Evolutionary conservation across 2,329 filamentous ascomycete species (phyloP).

Genomic region (Colletotrichum neosansevieriae): DNA sequence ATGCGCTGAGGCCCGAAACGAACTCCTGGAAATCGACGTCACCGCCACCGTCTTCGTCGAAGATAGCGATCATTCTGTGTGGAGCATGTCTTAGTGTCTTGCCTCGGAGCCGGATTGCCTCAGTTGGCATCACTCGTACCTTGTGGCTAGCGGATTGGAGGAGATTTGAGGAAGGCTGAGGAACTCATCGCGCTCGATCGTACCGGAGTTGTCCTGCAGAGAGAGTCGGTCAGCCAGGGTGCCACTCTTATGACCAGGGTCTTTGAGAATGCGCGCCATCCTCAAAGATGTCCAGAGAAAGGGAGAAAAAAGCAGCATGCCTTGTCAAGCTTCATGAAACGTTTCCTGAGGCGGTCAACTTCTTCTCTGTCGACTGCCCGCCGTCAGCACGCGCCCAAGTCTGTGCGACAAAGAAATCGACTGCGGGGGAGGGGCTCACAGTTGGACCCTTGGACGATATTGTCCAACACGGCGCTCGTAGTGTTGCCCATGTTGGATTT

Average conservation of each 20-base stretch:
- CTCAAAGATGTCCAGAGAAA: neutral
- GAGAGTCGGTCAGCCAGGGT: slow-evolving; percentile 26
- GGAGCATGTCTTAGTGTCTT: slow-evolving; percentile 8
- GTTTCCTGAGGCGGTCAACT: slow-evolving; percentile 93
- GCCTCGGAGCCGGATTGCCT: neutral
- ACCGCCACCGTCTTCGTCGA: slow-evolving; percentile 97
- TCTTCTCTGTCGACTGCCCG: slow-evolving; percentile 91
- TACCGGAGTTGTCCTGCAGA: slow-evolving; percentile 93
- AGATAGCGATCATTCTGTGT: slow-evolving; percentile 95
- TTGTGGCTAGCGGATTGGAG: slow-evolving; percentile 95
- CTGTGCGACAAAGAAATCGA: slow-evolving; percentile 37
- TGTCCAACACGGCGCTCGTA: slow-evolving; percentile 84
- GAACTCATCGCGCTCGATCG: slow-evolving; percentile 98
- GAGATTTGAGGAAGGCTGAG: slow-evolving; percentile 97
- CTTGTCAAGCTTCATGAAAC: slow-evolving; percentile 99
- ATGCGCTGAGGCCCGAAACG: slow-evolving; percentile 92
- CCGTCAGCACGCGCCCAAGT: slow-evolving; percentile 32
- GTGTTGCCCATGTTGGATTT: slow-evolving; percentile 72
- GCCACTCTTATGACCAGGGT: neutral
- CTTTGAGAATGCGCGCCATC: slow-evolving; percentile 7
- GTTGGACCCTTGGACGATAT: slow-evolving; percentile 96
- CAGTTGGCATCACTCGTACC: slow-evolving; percentile 61
- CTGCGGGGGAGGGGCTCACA: slow-evolving; percentile 67
- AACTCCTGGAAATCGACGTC: slow-evolving; percentile 99
- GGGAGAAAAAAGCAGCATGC: slow-evolving; percentile 60